A percentile compares a stretch with the other conserved stretches of the same genome.
Evolutionary conservation across 2,329 filamentous ascomycete species (phyloP).

Genomic region (Curvularia sp.): DNA sequence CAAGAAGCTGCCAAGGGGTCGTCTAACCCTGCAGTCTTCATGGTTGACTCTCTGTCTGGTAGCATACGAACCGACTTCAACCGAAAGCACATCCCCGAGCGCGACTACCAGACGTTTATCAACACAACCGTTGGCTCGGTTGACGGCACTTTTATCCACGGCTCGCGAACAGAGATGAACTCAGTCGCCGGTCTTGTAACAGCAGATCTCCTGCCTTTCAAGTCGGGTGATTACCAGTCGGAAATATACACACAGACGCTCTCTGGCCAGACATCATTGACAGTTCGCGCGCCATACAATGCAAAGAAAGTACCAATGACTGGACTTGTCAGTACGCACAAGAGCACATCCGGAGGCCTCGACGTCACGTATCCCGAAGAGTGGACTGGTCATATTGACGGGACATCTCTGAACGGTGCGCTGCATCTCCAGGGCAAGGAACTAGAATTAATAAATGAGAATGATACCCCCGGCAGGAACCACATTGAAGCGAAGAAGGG

Average conservation of each 20-base stretch:
- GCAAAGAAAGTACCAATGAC: conserved; percentile 34
- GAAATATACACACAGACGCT: conserved; percentile 45
- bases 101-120: conserved; percentile 53
- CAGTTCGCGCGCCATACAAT: conserved; percentile 45
- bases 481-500: conserved; percentile 53
- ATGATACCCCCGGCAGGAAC: conserved; percentile 39
- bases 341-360: conserved; percentile 46
- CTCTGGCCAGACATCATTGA: conserved; percentile 47
- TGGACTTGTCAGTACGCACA: conserved; percentile 47
- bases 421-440: conserved; percentile 51
- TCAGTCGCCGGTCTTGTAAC: conserved; percentile 51
- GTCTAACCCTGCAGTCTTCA: conserved; percentile 49
- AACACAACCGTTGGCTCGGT: conserved; percentile 51
- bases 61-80: conserved; percentile 49
- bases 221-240: conserved; percentile 34
- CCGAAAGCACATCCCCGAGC: conserved; percentile 48
- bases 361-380: conserved; percentile 52
- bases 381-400: conserved; percentile 53
- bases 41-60: conserved; percentile 46
- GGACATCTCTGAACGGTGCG: conserved; percentile 47
- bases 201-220: conserved; percentile 49
- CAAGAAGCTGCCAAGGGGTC: conserved; percentile 39
- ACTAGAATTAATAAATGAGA: conserved; percentile 43
- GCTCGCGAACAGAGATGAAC: conserved; percentile 46
- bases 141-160: conserved; percentile 52